Percentiles rank a stretch among this genome's conserved stretches.
Evolutionary conservation across 345 rosid species (phyloP).

Genomic region (Brassica rapa): DNA sequence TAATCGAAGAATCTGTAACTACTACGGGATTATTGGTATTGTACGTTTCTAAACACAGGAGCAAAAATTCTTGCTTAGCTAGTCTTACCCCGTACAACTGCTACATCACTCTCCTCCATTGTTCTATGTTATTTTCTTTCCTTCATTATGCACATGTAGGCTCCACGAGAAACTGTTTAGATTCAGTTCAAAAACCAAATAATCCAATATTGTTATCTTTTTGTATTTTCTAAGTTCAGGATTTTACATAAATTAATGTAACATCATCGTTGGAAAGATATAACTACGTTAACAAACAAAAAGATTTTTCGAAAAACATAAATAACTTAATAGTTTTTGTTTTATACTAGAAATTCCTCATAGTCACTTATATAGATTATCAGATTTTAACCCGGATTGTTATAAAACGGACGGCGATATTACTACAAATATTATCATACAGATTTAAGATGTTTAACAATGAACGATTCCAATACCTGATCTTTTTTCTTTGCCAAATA

Average conservation of each 20-base stretch:
- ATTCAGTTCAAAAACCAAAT: neutral
- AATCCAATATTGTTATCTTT: neutral
- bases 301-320: neutral
- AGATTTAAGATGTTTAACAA: neutral
- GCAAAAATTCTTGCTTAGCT: neutral
- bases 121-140: neutral
- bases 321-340: neutral
- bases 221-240: neutral
- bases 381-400: neutral
- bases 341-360: neutral
- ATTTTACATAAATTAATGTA: neutral
- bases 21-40: neutral
- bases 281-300: neutral
- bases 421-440: neutral
- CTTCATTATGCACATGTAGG: neutral
- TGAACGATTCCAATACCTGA: neutral
- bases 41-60: neutral
- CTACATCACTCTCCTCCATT: slow-evolving; percentile 12
- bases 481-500: too few species aligned
- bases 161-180: neutral
- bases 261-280: neutral
- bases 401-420: neutral
- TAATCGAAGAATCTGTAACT: too few species aligned
- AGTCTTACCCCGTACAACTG: slow-evolving; percentile 17
- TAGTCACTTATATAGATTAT: neutral